Evolutionary conservation across 768 basidiomycete species (phyloP).

Genomic region (Agaricus sinodeliciosus): DNA sequence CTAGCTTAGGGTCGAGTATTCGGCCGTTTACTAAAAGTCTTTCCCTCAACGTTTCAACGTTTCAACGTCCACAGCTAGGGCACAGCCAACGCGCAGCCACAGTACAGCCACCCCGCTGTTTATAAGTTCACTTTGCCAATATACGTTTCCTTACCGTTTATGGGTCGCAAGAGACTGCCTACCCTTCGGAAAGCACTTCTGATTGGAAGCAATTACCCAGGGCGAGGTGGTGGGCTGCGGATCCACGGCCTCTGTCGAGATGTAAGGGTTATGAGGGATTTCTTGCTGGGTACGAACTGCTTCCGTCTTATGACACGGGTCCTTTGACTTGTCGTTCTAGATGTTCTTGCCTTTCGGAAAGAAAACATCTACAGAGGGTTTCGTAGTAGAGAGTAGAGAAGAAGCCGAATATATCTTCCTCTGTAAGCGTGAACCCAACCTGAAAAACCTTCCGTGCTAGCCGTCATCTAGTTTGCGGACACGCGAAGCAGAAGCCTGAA

Average conservation of each 20-base stretch:
- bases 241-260: neutral
- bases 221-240: neutral
- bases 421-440: neutral
- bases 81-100: too few relatives aligned
- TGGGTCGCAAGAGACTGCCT: neutral
- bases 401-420: neutral
- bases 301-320: too few relatives aligned
- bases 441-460: neutral
- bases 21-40: too few relatives aligned
- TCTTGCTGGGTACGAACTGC: neutral
- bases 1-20: too few relatives aligned
- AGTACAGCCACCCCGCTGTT: too few relatives aligned
- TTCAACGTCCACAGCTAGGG: too few relatives aligned
- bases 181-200: neutral
- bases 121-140: too few relatives aligned
- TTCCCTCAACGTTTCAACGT: too few relatives aligned
- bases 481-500: neutral
- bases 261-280: neutral
- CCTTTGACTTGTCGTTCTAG: neutral
- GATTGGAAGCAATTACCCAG: neutral
- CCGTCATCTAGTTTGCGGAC: neutral
- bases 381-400: neutral
- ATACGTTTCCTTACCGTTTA: too few relatives aligned
- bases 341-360: neutral
- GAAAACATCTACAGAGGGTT: neutral